phyloP scores from a whole-genome alignment of 75 land plant species.

The Pinus taeda region DNA sequence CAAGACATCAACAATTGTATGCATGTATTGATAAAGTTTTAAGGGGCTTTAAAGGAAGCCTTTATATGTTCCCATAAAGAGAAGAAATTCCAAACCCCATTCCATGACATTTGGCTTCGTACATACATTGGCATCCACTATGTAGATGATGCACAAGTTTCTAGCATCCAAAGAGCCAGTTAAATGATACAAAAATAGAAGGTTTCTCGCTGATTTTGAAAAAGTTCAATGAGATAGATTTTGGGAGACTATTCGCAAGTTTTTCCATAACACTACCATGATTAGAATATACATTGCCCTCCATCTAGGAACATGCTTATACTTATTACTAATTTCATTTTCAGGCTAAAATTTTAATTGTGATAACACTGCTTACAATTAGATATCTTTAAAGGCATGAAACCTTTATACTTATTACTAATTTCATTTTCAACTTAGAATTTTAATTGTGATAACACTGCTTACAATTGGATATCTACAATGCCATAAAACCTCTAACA shows the following conservation, averaged over 20 bases:
- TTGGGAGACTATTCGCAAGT: slow-evolving; percentile 33
- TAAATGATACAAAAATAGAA: slow-evolving; percentile 26
- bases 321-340: no score
- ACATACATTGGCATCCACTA: slow-evolving; percentile 80
- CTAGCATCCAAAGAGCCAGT: slow-evolving; percentile 70
- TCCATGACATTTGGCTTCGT: neutral
- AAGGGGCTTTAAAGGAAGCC: neutral
- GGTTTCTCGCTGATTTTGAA: slow-evolving; percentile 31
- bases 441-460: no score
- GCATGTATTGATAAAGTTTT: neutral
- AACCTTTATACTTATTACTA: no score
- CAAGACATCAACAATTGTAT: slow-evolving; percentile 80
- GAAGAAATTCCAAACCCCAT: neutral
- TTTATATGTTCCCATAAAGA: neutral
- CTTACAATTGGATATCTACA: no score
- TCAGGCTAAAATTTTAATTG: no score
- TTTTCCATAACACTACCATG: slow-evolving; percentile 24
- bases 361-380: no score
- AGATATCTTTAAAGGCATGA: no score
- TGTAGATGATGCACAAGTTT: slow-evolving; percentile 63
- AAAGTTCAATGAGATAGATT: slow-evolving; percentile 31
- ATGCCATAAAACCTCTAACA: no score
- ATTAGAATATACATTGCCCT: no score
- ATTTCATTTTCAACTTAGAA: no score
- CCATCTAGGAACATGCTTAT: no score